A percentile compares a stretch with the other conserved stretches of the same genome.
Conservation (phyloP, 2,329 filamentous ascomycete species). For the Paecilomyces dactylethromorphus region DNA sequence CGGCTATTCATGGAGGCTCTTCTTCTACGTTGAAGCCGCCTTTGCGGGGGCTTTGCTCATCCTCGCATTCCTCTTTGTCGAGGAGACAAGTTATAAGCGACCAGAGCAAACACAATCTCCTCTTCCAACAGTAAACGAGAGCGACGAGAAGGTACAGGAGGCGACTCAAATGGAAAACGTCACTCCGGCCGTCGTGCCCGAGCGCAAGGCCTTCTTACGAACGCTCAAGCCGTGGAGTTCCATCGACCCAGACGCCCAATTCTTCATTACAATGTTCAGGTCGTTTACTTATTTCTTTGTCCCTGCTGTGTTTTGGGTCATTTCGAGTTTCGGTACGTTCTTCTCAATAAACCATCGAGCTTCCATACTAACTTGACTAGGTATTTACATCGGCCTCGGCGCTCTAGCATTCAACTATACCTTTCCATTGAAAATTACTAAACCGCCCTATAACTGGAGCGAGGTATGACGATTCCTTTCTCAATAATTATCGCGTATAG, state of each 20-base stretch:
- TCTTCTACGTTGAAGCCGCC: conserved; percentile 56
- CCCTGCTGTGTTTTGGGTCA: conserved; percentile 45
- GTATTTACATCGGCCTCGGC: conserved; percentile 44
- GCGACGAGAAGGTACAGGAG: conserved; percentile 6
- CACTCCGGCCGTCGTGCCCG: conserved; percentile 17
- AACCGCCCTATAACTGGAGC: conserved; percentile 42
- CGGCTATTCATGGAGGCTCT: conserved; percentile 53
- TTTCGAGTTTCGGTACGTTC: conserved; percentile 40
- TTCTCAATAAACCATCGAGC: neutral
- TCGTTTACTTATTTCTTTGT: conserved; percentile 44
- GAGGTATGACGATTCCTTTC: conserved; percentile 18
- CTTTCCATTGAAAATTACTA: conserved; percentile 43
- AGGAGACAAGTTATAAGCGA: conserved; percentile 52
- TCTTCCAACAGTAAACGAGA: conserved; percentile 3
- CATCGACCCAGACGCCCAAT: conserved; percentile 37
- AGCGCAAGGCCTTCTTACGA: conserved; percentile 34
- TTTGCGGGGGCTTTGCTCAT: conserved; percentile 42
- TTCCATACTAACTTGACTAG: conserved; percentile 5
- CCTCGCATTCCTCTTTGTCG: conserved; percentile 52
- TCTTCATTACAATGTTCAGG: conserved; percentile 41
- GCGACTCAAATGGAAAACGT: conserved; percentile 18
- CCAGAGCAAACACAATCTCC: conserved; percentile 14
- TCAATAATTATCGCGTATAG: neutral
- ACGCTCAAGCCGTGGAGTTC: conserved; percentile 40
- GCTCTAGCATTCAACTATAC: conserved; percentile 46